Evolutionary conservation across 2,329 filamentous ascomycete species (phyloP), one percentile per base, ranked within the genome.

Genomic region (Talaromyces sp.): DNA sequence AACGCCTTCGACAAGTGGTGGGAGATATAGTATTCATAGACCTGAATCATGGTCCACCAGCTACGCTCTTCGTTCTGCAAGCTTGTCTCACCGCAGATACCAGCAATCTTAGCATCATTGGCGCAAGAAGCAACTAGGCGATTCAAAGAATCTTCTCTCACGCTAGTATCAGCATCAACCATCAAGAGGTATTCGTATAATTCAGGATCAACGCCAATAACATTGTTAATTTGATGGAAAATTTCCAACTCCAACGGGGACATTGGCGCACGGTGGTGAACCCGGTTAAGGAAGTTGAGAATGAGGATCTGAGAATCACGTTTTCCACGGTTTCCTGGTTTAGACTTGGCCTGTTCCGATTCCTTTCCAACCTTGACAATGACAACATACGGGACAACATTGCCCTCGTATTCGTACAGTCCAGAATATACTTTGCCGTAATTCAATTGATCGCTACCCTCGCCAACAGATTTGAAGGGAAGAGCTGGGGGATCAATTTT

Each of bases 31-130:
- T 99, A 99, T 76, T 99, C 95, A 79, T 99, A 99, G 65, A 99
- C 95, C 75, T 99, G 95, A 70, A 99, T 99, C 95, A 99, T 99
- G 13, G 95, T 99, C 91, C 91, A 96, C 92, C 93, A 98, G 69
- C 88, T 93, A 66, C 88, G 85, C 69, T 97, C 91, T 74, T 97
- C 93, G 70, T 99, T 99, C 73, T 97, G 90, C 70, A 99, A 82
- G 75, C 89, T 95, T 1, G 95, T 99, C 75, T 99, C 95, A 72
- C 95, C 95, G 74, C 95, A 99, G 64, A 98, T 97, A 78, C 93
- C 95, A 26, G 91, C 92, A 78, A 99, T 96, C 80, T 96, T 96
- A 32, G 91, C 88, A 73, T 99, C 91, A 70, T 97, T 93, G 66
- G 91, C 88, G 77, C 93, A 99, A 56, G 90, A 90, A 60, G 95